Evolutionary conservation across 2,329 filamentous ascomycete genomes (phyloP), one percentile per base, ranked within the genome.

Genomic region (Talaromyces sp.): DNA sequence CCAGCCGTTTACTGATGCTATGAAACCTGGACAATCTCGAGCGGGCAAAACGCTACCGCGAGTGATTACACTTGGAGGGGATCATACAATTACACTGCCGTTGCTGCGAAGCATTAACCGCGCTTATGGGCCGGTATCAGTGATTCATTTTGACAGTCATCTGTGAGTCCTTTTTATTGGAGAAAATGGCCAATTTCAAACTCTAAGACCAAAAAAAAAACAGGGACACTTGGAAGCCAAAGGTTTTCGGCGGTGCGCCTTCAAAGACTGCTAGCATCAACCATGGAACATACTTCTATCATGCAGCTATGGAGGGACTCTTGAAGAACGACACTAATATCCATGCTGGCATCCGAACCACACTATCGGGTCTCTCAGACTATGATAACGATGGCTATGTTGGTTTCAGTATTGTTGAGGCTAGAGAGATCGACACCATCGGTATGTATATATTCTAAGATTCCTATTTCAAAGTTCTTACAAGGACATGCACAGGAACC

Each of bases 261-360:
- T 89, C 86, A 31, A 84, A 92, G 64, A 85, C 87, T 44, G 91
- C 91, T 23, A 83, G 83, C 65, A 88, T 96, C 78, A 96, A 95
- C 78, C 90, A 95, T 77, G 91, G 91, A 50, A 95, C 91, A 1
- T 95, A 95, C 79, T 96, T 96, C 78, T 95, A 89, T 78, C 90
- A 94, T 72, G 91, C 91, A 0, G 78, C 88, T 0, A 85, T 87
- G 76, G 90, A 95, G 73, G 91, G 91, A 2, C 81, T 95, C 16
- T 81, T 96, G 23, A 83, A 83, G 65, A 96, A 95, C 71, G 89
- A 95, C 79, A 89, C 86, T 67, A 94, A 92, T 77, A 92, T 96
- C 75, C 91, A 96, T 73, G 91, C 90, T 16, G 91, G 91, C 44
- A 95, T 96, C 73, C 87, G 91, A 61, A 95, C 91, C 0, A 95